Evolutionary conservation across 2,329 filamentous ascomycete species (phyloP), one percentile per base, ranked within the genome.

Genomic region (Ceratocystis harringtonii): DNA sequence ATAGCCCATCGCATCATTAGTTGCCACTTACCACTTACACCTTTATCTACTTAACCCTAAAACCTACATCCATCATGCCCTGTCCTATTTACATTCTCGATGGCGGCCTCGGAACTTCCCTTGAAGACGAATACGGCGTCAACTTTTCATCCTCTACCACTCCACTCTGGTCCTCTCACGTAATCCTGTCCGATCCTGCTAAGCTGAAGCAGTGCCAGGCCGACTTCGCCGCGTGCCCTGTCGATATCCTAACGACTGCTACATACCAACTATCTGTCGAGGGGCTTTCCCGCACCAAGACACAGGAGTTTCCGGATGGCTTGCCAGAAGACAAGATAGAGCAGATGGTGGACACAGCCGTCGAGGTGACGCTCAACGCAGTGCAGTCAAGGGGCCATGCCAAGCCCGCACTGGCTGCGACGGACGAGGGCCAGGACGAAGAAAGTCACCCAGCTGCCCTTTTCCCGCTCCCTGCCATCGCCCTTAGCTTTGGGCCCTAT

Each of bases 131-230:
- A 32, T 81, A 85, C 71, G 73, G 73, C 65, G 71, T 81, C 67
- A 75, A 72, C 15, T 88, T 88, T 72, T 72, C 75, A 32, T 64
- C 62, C 17, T 71, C 75, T 45, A 75, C 74, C 10, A 81, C 78
- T 7, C 86, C 85, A 0, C 78, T 88, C 48, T 88, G 86, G 86
- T 87, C 86, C 0, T 84, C 84, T 0, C 80, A 88, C 70, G 77
- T 87, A 5, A 78, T 88, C n/a, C 70, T 87, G 64, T 76, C 79
- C 44, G 76, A 79, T 68, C 78, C 76, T 2, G 60, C 60, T 43
- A 82, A 78, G 0, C 78, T 87, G 7, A 73, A 77, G 66, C 74
- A 74, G 36, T 84, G 82, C 71, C 84, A 87, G 70, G 70, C 71
- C 63, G 79, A 80, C 69, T 87, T 87, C 71, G 77, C 75, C 63